Percentiles rank a stretch among this genome's conserved stretches.
Evolutionary conservation across 2,329 filamentous ascomycete genomes (phyloP).

Genomic region (Bretziella fagacearum): DNA sequence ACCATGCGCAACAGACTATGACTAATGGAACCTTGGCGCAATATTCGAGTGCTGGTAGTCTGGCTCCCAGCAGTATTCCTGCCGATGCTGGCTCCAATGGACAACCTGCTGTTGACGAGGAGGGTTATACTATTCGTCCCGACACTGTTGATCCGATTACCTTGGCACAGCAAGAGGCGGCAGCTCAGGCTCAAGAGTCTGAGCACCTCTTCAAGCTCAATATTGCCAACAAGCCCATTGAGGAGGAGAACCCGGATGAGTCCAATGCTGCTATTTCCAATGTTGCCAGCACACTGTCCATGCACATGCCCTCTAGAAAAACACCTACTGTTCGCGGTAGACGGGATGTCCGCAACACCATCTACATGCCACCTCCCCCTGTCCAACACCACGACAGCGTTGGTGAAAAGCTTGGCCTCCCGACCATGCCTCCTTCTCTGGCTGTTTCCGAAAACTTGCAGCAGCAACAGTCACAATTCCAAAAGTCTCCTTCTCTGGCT

Average conservation of each 20-base stretch:
- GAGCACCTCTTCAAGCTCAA: slow-evolving; percentile 63
- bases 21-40: neutral
- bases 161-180: slow-evolving; percentile 51
- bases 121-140: slow-evolving; percentile 60
- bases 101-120: slow-evolving; percentile 35
- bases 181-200: slow-evolving; percentile 34
- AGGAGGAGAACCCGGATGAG: slow-evolving; percentile 59
- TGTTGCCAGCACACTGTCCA: slow-evolving; percentile 55
- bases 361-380: slow-evolving; percentile 51
- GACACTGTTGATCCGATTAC: slow-evolving; percentile 49
- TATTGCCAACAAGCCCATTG: slow-evolving; percentile 62
- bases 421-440: slow-evolving; percentile 7
- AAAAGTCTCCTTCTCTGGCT: slow-evolving; percentile 26
- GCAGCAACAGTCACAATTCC: slow-evolving; percentile 17
- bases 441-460: slow-evolving; percentile 11
- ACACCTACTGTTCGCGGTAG: slow-evolving; percentile 69
- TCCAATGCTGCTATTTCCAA: slow-evolving; percentile 57
- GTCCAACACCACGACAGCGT: slow-evolving; percentile 14
- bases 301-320: slow-evolving; percentile 48
- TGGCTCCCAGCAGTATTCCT: neutral
- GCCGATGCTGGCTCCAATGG: neutral
- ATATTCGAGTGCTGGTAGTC: neutral
- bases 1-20: neutral
- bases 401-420: slow-evolving; percentile 7
- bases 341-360: slow-evolving; percentile 79